A percentile compares a stretch with the other conserved stretches of the same genome.
These are phyloP conservation scores for Vaccinium darrowii DNA, from an alignment of 148 eudicot genomes.

Conservation along the genomic window DNA sequence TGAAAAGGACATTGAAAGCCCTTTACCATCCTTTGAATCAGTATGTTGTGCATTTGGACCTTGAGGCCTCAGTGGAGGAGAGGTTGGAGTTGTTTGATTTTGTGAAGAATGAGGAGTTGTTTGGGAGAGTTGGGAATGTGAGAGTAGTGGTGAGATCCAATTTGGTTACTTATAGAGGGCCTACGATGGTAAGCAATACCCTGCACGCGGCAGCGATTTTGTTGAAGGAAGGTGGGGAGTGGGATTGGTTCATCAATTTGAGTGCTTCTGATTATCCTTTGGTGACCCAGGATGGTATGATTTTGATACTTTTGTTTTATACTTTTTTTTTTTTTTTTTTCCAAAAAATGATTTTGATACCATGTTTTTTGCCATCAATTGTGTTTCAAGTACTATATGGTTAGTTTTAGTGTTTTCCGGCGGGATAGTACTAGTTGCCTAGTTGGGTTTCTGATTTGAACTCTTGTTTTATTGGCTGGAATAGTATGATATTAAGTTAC, in stretches of 20 bases:
- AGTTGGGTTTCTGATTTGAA: background rate
- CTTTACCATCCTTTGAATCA: slow-evolving; percentile 69
- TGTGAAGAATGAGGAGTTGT: slow-evolving; percentile 48
- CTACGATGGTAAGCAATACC: slow-evolving; percentile 73
- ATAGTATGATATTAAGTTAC: background rate
- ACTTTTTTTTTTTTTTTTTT: background rate
- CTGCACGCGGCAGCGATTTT: slow-evolving; percentile 78
- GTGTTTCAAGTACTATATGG: background rate
- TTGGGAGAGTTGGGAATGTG: slow-evolving; percentile 66
- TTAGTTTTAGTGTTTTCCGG: background rate
- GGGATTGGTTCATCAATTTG: slow-evolving; percentile 80
- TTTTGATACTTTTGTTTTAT: background rate
- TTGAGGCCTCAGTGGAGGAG: slow-evolving; percentile 58
- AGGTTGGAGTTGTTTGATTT: slow-evolving; percentile 53
- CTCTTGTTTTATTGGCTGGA: background rate
- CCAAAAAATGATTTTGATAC: background rate
- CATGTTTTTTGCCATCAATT: background rate
- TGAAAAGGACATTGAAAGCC: slow-evolving; percentile 65
- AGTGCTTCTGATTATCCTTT: slow-evolving; percentile 90
- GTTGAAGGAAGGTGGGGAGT: slow-evolving; percentile 51
- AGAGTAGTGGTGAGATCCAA: slow-evolving; percentile 56
- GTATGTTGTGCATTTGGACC: slow-evolving; percentile 68
- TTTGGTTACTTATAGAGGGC: slow-evolving; percentile 82
- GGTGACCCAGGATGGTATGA: slow-evolving; percentile 76
- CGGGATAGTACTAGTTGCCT: background rate